phyloP scores from a whole-genome alignment of 306 rosid species.

The Gleditsia sinensis region DNA sequence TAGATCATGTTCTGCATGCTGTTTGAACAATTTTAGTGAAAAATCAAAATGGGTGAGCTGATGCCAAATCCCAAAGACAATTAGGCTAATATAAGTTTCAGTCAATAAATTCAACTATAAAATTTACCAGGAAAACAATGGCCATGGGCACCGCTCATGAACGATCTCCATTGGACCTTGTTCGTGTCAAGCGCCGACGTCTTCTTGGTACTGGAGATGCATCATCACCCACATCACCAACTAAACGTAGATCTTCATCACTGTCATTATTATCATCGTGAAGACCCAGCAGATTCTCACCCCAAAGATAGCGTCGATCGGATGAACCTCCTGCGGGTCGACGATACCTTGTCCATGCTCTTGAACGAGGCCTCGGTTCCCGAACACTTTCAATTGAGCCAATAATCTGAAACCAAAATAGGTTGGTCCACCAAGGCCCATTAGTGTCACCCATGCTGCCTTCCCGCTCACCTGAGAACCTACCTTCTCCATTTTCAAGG shows the following conservation, averaged over 20 bases:
- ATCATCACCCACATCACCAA: slow-evolving; percentile 52
- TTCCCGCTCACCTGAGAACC: slow-evolving; percentile 57
- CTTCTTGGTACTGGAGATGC: slow-evolving; percentile 72
- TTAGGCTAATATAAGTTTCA: slow-evolving; percentile 33
- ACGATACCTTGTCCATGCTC: slow-evolving; percentile 75
- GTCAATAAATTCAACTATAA: slow-evolving; percentile 32
- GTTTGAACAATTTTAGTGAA: slow-evolving; percentile 49
- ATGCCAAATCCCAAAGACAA: slow-evolving; percentile 32
- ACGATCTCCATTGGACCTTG: slow-evolving; percentile 70
- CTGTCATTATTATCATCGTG: slow-evolving; percentile 41
- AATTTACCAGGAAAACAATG: slow-evolving; percentile 54
- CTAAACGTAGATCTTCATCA: slow-evolving; percentile 46
- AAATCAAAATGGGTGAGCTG: slow-evolving; percentile 46
- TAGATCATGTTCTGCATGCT: slow-evolving; percentile 34
- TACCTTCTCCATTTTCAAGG: slow-evolving; percentile 79
- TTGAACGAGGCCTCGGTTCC: slow-evolving; percentile 71
- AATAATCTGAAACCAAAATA: slow-evolving; percentile 82
- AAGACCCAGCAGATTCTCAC: slow-evolving; percentile 79
- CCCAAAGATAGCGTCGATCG: slow-evolving; percentile 77
- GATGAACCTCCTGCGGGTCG: slow-evolving; percentile 54
- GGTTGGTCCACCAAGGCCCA: slow-evolving; percentile 71
- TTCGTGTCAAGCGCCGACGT: slow-evolving; percentile 63
- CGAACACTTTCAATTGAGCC: slow-evolving; percentile 62
- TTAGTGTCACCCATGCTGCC: slow-evolving; percentile 46
- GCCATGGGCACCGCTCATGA: slow-evolving; percentile 36